Evolutionary conservation across 225 moss, liverwort and hornwort genomes (phyloP).

Genomic region (Thuidium tamariscinum): DNA sequence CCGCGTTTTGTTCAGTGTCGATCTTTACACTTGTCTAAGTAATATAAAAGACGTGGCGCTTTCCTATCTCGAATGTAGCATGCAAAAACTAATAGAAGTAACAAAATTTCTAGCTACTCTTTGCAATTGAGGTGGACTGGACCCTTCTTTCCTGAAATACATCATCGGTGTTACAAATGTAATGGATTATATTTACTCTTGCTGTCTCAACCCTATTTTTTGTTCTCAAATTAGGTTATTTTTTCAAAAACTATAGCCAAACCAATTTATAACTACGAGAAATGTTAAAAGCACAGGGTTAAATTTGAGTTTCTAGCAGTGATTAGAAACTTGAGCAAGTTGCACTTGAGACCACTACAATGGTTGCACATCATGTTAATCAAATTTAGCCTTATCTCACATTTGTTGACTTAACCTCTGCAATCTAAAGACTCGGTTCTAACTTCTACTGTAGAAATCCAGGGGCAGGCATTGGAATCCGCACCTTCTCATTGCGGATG

Average conservation of each 20-base stretch:
- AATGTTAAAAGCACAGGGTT: not conserved
- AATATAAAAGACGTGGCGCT: not conserved
- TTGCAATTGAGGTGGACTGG: not conserved
- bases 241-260: not conserved
- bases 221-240: not conserved
- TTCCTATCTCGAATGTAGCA: too few species aligned
- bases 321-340: not conserved
- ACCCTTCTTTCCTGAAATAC: not conserved
- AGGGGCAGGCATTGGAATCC: not conserved
- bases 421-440: not conserved
- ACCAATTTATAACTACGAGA: not conserved
- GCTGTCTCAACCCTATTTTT: not conserved
- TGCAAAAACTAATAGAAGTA: not conserved
- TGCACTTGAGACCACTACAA: not conserved
- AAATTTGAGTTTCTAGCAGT: not conserved
- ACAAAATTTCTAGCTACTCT: not conserved
- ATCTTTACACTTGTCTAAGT: not conserved
- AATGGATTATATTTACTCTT: not conserved
- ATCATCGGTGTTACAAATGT: not conserved
- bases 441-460: not conserved
- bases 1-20: not conserved
- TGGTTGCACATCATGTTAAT: not conserved
- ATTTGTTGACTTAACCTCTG: not conserved
- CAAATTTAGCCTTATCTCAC: not conserved
- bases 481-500: slow-evolving; percentile 91